phyloP scores from a whole-genome alignment of 805 yeast genomes.

The Hanseniaspora nectarophila region DNA sequence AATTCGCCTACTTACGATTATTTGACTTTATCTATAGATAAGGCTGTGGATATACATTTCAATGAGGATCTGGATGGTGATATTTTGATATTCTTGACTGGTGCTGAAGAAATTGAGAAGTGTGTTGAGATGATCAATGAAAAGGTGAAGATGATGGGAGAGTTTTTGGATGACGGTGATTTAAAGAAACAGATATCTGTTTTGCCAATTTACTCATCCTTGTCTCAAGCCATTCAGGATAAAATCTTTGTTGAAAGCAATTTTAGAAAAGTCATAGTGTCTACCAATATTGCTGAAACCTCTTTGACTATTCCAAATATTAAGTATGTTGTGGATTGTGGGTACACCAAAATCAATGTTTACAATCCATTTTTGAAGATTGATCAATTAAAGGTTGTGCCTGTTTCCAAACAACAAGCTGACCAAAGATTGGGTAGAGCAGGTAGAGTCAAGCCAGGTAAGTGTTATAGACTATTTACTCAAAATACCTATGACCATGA shows the following conservation, averaged over 20 bases:
- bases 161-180: conserved; percentile 37
- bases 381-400: conserved; percentile 73
- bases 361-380: conserved; percentile 82
- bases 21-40: conserved; percentile 67
- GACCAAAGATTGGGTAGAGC: conserved; percentile 95
- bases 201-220: conserved; percentile 79
- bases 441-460: conserved; percentile 94
- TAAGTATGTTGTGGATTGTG: conserved; percentile 84
- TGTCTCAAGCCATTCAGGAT: conserved; percentile 84
- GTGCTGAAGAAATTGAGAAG: conserved; percentile 91
- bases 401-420: conserved; percentile 91
- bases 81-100: conserved; percentile 70
- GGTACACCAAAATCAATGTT: conserved; percentile 80
- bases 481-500: conserved; percentile 67
- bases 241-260: conserved; percentile 79
- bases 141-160: conserved; percentile 38
- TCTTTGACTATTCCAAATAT: conserved; percentile 93
- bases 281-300: conserved; percentile 95
- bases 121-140: conserved; percentile 64
- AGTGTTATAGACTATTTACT: conserved; percentile 84
- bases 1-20: conserved; percentile 79
- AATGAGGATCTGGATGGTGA: conserved; percentile 65
- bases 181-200: conserved; percentile 55
- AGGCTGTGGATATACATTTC: conserved; percentile 75
- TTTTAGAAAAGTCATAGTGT: conserved; percentile 77